Base-by-base conservation (phyloP, 2,329 filamentous ascomycete species). In the Arthrobotrys conoides region DNA sequence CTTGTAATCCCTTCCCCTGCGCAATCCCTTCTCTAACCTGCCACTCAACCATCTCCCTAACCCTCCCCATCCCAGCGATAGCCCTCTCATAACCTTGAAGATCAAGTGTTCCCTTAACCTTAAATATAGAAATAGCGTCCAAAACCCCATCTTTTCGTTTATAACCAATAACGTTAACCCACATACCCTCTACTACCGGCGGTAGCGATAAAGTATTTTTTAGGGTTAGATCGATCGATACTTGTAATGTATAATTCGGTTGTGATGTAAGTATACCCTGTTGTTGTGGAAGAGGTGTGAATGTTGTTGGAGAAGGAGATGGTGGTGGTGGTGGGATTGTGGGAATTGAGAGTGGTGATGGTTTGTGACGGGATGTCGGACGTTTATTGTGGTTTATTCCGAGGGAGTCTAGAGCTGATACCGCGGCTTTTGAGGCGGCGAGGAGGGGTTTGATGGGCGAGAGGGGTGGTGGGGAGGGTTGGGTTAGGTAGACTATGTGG, bases 161-260 rank as follows among this genome's bases (percentile, higher is more conserved):
- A 51, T 77, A 71, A 2, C 73, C 73, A 18, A 67, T 63, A 18
- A 71, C 73, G 16, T 41, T 71, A 9, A 71, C 67, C 73, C 73
- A 77, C 5, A 8, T 53, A 4, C 73, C 73, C 9, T 77, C 73
- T 14, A 46, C 33, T 30, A 77, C 51, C 14, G 66, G 61, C 16
- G 73, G 73, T n/a, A 77, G 6, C 8, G 38, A 27, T 14, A 30
- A 6, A 6, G 27, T 44, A 18, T 30, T 30, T 48, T 63, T 48
- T 4, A 77, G 61, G 1, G 61, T 16, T 6, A 67, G 22, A 18
- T 77, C 73, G 3, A 67, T 46, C 4, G 49, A 57, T 24, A 71
- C 73, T 9, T 16, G 4, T 5, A 77, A 38, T 0, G 66, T 77
- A 46, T 71, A 67, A 1, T 36, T 33, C 22, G 51, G 67, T n/a